Percentiles rank a stretch among this genome's conserved stretches.
Evolutionary conservation across 2,329 filamentous ascomycete genomes (phyloP).

Genomic region (Aspergillus sp.): DNA sequence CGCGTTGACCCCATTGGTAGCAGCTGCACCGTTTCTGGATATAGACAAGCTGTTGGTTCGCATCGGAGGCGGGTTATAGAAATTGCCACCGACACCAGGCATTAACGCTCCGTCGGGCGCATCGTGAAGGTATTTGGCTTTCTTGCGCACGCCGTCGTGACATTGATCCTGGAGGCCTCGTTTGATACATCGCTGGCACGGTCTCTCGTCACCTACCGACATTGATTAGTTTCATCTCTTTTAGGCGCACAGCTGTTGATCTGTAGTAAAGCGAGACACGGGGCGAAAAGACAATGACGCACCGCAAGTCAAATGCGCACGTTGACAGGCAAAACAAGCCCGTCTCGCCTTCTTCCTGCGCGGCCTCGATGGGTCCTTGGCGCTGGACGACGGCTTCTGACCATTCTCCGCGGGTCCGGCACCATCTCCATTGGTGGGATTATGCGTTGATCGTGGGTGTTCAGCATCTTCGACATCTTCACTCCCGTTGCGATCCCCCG

Average conservation of each 20-base stretch:
- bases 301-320: slow-evolving; percentile 97
- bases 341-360: slow-evolving; percentile 91
- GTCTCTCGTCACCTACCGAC: slow-evolving; percentile 77
- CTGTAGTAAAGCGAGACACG: neutral
- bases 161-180: slow-evolving; percentile 84
- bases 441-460: slow-evolving; percentile 25
- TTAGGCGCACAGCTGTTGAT: too few species aligned
- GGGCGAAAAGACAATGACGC: slow-evolving; percentile 44
- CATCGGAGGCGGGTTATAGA: slow-evolving; percentile 30
- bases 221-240: slow-evolving; percentile 19
- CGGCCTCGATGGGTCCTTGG: slow-evolving; percentile 85
- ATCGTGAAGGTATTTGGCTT: slow-evolving; percentile 98
- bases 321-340: slow-evolving; percentile 93
- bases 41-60: slow-evolving; percentile 25
- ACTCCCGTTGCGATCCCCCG: slow-evolving; percentile 30
- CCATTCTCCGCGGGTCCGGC: slow-evolving; percentile 56
- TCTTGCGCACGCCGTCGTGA: slow-evolving; percentile 94
- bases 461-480: slow-evolving; percentile 33
- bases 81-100: slow-evolving; percentile 70
- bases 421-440: slow-evolving; percentile 42
- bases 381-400: slow-evolving; percentile 50
- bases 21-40: slow-evolving; percentile 19
- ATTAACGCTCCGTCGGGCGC: slow-evolving; percentile 82
- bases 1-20: slow-evolving; percentile 19
- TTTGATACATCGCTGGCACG: slow-evolving; percentile 90